Base-by-base conservation (phyloP, 2,329 filamentous ascomycete genomes). In the Rutstroemia sydowiana region DNA sequence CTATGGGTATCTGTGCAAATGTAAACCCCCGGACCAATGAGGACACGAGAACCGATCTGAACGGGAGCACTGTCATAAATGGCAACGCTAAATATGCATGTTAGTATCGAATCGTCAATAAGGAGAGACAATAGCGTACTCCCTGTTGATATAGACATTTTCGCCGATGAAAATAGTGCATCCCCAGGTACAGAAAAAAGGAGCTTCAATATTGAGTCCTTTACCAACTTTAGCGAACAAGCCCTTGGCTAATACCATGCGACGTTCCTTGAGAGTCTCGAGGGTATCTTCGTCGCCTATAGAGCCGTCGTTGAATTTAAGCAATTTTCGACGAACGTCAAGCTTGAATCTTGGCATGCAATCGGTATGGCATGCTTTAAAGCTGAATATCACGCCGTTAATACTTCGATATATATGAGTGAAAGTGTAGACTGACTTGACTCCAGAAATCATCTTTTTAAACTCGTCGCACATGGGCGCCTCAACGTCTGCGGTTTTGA, bases 1-100 rank as follows among this genome's bases (percentile, higher is more conserved):
- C 87, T 85, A 65, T 93, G 88, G 0, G 81, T 85, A 1, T 79
- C 87, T 2, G 81, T 79, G 63, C 81, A 88, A 51, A 93, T 77
- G 45, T 73, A 79, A 0, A 91, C 85, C 59, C 82, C 84, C 0
- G 87, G 85, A 0, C 85, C 88, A 50, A 91, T 73, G 75, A 60
- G 41, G 10, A 55, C 52, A 32, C 54, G 48, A 18, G 55, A 37
- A 26, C 61, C 61, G 34, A 63, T 61, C 11, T 67, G 71, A 37
- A 91, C 82, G 2, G 80, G 71, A 1, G 61, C 61, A 21, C 53
- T 59, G 41, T 63, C 59, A 40, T 52, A 58, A 20, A 63, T 60
- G 4, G 55, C 54, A 10, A 63, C 48, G 34, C 61, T n/a, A n/a
- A n/a, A n/a, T 63, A 20, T 18, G 26, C 20, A 32, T n/a, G 16